A percentile compares a stretch with the other conserved stretches of the same genome.
Evolutionary conservation across 371 early-diverging fungal genomes (phyloP).

Genomic region (Mortierella sp.): DNA sequence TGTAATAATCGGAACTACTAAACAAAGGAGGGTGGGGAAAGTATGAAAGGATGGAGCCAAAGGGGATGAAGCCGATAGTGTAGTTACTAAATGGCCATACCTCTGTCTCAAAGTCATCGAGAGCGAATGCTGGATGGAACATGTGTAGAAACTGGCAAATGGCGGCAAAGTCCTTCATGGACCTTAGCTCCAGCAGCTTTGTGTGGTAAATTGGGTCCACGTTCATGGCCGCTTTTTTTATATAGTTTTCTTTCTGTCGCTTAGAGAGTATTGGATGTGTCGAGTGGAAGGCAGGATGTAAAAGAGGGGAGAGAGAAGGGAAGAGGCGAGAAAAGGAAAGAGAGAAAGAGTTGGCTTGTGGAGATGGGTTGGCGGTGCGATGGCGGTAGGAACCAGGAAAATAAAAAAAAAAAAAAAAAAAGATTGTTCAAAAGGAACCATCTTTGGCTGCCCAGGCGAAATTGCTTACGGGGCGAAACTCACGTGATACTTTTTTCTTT

Average conservation of each 20-base stretch:
- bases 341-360: neutral
- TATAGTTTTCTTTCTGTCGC: neutral
- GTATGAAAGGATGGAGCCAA: neutral
- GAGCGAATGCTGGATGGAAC: slow-evolving; percentile 59
- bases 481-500: neutral
- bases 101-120: slow-evolving; percentile 62
- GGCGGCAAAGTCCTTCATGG: slow-evolving; percentile 66
- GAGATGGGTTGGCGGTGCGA: neutral
- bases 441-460: too few relatives aligned
- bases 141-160: slow-evolving; percentile 66
- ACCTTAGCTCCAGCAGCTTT: slow-evolving; percentile 57
- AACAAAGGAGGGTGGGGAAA: neutral
- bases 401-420: too few relatives aligned
- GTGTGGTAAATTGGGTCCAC: slow-evolving; percentile 41
- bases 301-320: neutral
- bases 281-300: neutral
- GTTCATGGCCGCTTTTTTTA: slow-evolving; percentile 29
- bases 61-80: neutral
- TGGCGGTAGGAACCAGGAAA: too few relatives aligned
- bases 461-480: neutral
- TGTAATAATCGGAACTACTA: neutral
- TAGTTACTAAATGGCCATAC: slow-evolving; percentile 12
- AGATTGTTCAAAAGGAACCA: neutral
- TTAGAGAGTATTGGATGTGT: neutral
- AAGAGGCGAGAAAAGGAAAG: neutral